These are phyloP conservation scores for Cystofilobasidium macerans DNA, from an alignment of 768 basidiomycete species.

Conservation along the genomic window DNA sequence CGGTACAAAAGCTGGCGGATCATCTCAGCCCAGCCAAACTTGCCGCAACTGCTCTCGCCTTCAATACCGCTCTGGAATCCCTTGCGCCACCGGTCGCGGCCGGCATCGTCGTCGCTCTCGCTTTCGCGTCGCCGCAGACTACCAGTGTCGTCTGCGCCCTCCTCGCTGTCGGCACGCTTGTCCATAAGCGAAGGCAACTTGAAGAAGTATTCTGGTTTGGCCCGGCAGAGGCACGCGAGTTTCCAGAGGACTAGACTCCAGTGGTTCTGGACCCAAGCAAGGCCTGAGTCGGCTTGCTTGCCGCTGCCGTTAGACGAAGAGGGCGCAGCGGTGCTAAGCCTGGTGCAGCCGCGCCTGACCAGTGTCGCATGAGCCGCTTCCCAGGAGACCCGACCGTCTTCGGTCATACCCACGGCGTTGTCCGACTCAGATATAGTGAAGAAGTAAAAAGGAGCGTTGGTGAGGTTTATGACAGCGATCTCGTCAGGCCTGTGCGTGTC, in stretches of 20 bases:
- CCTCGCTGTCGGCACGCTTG: no score
- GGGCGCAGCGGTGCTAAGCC: conserved; percentile 40
- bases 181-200: neutral
- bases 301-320: no score
- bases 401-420: no score
- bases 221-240: conserved; percentile 65
- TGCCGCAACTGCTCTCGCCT: conserved; percentile 28
- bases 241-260: conserved; percentile 92
- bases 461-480: conserved; percentile 12
- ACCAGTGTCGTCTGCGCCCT: no score
- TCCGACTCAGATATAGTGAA: neutral
- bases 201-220: conserved; percentile 51
- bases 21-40: conserved; percentile 76
- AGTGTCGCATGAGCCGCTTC: neutral
- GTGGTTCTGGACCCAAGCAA: conserved; percentile 79
- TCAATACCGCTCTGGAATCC: conserved; percentile 31
- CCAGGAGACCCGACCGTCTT: neutral
- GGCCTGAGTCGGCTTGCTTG: neutral
- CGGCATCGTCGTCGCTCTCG: neutral
- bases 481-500: conserved; percentile 14
- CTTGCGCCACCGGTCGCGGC: conserved; percentile 27
- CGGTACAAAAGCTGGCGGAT: conserved; percentile 75
- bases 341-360: conserved; percentile 7
- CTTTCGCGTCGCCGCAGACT: neutral
- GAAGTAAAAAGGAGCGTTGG: conserved; percentile 21